These are phyloP conservation scores for Uncinocarpus reesii DNA, from an alignment of 2,329 filamentous ascomycete species.

Conservation along the genomic window DNA sequence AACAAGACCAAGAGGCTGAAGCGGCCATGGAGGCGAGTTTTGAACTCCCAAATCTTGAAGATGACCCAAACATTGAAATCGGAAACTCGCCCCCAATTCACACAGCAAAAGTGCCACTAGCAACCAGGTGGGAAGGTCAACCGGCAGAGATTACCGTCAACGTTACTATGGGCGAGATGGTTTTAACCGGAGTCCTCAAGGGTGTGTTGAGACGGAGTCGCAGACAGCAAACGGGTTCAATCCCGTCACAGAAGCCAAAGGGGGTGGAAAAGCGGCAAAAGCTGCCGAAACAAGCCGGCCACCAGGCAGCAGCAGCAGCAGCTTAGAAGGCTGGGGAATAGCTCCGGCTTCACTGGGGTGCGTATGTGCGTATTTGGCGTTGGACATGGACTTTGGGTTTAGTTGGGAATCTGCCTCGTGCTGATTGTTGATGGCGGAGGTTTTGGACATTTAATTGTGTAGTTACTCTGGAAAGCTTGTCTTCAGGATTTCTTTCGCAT, in stretches of 20 bases:
- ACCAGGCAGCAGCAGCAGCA: neutral
- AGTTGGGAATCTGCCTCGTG: neutral
- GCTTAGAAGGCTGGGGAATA: neutral
- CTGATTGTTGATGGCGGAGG: neutral
- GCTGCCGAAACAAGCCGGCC: neutral
- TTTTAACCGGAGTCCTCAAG: conserved; percentile 13
- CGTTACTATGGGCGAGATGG: conserved; percentile 14
- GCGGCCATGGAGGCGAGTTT: neutral
- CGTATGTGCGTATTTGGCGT: neutral
- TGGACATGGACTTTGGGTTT: neutral
- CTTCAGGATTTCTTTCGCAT: too few species aligned
- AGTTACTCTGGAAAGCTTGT: too few species aligned
- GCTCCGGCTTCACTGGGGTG: neutral
- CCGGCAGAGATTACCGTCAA: conserved; percentile 13
- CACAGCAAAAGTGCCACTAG: neutral
- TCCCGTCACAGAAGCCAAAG: conserved; percentile 7
- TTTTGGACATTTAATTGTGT: neutral
- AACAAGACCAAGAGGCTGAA: neutral
- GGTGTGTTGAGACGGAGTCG: conserved; percentile 11
- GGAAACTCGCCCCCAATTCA: conserved; percentile 1
- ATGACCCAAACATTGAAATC: conserved; percentile 1
- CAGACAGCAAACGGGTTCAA: conserved; percentile 2
- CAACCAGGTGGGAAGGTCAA: conserved; percentile 12
- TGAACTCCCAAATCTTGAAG: neutral
- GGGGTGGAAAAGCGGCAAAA: conserved; percentile 7